These are phyloP conservation scores for Sistotremastrum niveocremeum DNA, from an alignment of 768 basidiomycete species.

Conservation along the genomic window DNA sequence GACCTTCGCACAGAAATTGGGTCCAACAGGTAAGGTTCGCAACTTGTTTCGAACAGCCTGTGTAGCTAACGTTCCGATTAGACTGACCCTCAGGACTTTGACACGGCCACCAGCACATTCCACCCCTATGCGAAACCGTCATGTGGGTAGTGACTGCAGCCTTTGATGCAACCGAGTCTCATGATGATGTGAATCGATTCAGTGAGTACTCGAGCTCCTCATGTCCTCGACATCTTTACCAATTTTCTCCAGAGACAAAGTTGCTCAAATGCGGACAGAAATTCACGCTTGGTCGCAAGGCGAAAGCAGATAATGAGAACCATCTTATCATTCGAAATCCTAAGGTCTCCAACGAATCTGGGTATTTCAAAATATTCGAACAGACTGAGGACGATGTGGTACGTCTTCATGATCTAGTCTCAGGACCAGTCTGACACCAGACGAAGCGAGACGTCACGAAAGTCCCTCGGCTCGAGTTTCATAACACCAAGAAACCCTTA, in stretches of 20 bases:
- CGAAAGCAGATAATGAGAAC: slow-evolving; percentile 13
- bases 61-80: no score
- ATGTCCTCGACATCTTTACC: neutral
- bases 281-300: slow-evolving; percentile 47
- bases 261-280: slow-evolving; percentile 45
- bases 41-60: no score
- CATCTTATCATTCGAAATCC: slow-evolving; percentile 39
- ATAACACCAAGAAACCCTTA: slow-evolving; percentile 34
- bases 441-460: slow-evolving; percentile 22
- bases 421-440: no score
- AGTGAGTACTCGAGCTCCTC: slow-evolving; percentile 21
- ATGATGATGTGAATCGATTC: slow-evolving; percentile 21
- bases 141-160: slow-evolving; percentile 49
- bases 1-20: no score
- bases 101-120: no score
- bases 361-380: slow-evolving; percentile 39
- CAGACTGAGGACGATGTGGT: slow-evolving; percentile 44
- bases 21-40: no score
- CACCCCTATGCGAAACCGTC: neutral
- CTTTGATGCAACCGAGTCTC: slow-evolving; percentile 29
- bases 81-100: no score
- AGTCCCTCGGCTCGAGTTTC: slow-evolving; percentile 35
- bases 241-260: slow-evolving; percentile 30
- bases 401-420: slow-evolving; percentile 15
- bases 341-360: slow-evolving; percentile 52